A percentile compares a stretch with the other conserved stretches of the same genome.
Evolutionary conservation across 345 rosid genomes (phyloP).

Genomic region (Salix brachista): DNA sequence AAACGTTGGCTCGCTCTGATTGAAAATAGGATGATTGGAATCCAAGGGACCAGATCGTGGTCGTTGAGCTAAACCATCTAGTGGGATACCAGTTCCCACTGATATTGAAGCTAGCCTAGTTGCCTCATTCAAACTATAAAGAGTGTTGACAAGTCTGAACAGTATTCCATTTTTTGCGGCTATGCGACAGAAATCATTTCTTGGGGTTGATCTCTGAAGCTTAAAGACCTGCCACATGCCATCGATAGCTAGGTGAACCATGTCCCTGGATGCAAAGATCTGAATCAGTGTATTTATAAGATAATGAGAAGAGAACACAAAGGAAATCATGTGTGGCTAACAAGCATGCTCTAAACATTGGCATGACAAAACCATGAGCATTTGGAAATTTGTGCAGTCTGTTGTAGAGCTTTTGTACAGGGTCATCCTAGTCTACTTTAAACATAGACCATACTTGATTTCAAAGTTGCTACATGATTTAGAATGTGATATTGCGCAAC

Average conservation of each 20-base stretch:
- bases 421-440: background rate
- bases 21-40: conserved; percentile 51
- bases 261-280: conserved; percentile 69
- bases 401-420: background rate
- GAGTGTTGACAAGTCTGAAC: conserved; percentile 83
- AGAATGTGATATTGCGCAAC: background rate
- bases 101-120: conserved; percentile 72
- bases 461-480: background rate
- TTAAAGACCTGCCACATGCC: conserved; percentile 99
- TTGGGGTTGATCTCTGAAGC: conserved; percentile 89
- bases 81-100: conserved; percentile 51
- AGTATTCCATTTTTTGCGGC: conserved; percentile 94
- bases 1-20: conserved; percentile 52
- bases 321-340: background rate
- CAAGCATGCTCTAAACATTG: background rate
- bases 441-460: background rate
- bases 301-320: background rate
- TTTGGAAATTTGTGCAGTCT: background rate
- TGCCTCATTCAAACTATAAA: conserved; percentile 94
- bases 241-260: conserved; percentile 98
- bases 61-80: conserved; percentile 58
- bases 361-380: background rate
- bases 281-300: conserved; percentile 23
- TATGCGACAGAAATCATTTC: conserved; percentile 88
- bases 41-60: conserved; percentile 78